Evolutionary conservation across 2,329 filamentous ascomycete genomes (phyloP), one percentile per base, ranked within the genome.

Genomic region (Phyllosticta capitalensis): DNA sequence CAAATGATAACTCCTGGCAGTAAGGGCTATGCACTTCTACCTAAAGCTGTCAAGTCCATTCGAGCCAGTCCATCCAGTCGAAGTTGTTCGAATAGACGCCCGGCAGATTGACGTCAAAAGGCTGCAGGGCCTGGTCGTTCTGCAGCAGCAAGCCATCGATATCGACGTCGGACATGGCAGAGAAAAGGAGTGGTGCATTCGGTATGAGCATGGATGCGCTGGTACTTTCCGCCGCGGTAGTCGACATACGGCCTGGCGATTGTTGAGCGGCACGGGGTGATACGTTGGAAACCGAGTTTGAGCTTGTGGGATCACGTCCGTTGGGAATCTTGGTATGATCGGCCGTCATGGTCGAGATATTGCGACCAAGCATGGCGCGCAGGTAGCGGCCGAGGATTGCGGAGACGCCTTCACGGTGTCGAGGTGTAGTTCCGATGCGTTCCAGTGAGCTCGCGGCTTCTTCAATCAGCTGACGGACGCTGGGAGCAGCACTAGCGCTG

Each of bases 361-460:
- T 59, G 9, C 56, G 51, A 19, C 56, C 56, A n/a, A 59, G 56
- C 22, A 59, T 59, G 2, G 56, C 77, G 12, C 79, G 75, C 14
- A 85, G 66, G 63, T 83, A 82, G 26, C 78, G 75, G 1, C 81
- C 82, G 65, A 84, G 84, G 2, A 84, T 69, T 0, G 80, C 78
- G 0, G 86, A 88, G 1, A 86, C 79, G 0, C 86, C 87, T 59
- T 86, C 85, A 4, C 87, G 77, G 67, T 90, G 87, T 21, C 77
- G 74, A 0, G 87, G 87, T 0, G 81, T 80, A 12, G 79, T 82
- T 5, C 87, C 87, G 38, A 89, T 85, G 22, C 86, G 81, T 65
- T 88, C 85, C 4, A 90, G 72, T 0, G 89, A 85, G 9, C 81
- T 82, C 1, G 85, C 85, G 0, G 84, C 83, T 68, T 90, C 86